Evolutionary conservation across 495 filamentous ascomycete species (phyloP).

Genomic region (Aspergillus carlsbadensis): DNA sequence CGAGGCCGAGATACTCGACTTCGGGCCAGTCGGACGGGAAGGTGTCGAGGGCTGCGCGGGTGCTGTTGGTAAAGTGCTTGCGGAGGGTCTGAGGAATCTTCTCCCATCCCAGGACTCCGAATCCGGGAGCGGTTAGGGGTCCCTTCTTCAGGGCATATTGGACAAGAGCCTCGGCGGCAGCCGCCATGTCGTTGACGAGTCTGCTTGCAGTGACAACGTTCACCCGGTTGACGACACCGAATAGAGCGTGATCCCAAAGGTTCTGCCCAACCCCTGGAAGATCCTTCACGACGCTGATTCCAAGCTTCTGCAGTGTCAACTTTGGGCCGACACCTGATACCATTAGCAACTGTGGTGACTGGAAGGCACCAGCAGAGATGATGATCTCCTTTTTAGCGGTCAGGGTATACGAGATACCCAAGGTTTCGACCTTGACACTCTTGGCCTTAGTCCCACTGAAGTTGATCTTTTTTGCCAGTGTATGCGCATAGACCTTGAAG

Average conservation of each 20-base stretch:
- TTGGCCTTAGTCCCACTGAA: constrained; percentile 25
- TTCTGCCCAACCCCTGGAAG: constrained; percentile 55
- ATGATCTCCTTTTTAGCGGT: constrained; percentile 52
- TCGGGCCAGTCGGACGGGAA: constrained; percentile 60
- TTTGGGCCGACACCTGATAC: constrained; percentile 47
- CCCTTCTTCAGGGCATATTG: constrained; percentile 22
- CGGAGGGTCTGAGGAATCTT: constrained; percentile 32
- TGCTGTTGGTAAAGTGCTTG: constrained; percentile 12
- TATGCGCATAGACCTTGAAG: constrained; percentile 33
- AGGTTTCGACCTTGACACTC: constrained; percentile 14
- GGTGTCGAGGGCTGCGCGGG: constrained; percentile 25
- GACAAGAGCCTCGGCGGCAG: constrained; percentile 2
- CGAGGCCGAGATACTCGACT: constrained; percentile 43
- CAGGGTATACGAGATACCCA: constrained; percentile 18
- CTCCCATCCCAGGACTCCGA: constrained; percentile 49
- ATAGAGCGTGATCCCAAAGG: constrained; percentile 45
- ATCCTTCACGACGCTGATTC: constrained; percentile 41
- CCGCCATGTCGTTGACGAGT: constrained; percentile 7
- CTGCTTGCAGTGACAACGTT: constrained; percentile 30
- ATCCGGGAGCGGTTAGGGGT: constrained; percentile 40
- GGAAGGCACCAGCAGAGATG: constrained; percentile 52
- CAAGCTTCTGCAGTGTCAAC: constrained; percentile 25
- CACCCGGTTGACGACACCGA: constrained; percentile 36
- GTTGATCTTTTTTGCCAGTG: constrained; percentile 42
- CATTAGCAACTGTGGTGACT: constrained; percentile 52